phyloP scores from a whole-genome alignment of 2,329 filamentous ascomycete species.

The Trichoderma cornu-damae region DNA sequence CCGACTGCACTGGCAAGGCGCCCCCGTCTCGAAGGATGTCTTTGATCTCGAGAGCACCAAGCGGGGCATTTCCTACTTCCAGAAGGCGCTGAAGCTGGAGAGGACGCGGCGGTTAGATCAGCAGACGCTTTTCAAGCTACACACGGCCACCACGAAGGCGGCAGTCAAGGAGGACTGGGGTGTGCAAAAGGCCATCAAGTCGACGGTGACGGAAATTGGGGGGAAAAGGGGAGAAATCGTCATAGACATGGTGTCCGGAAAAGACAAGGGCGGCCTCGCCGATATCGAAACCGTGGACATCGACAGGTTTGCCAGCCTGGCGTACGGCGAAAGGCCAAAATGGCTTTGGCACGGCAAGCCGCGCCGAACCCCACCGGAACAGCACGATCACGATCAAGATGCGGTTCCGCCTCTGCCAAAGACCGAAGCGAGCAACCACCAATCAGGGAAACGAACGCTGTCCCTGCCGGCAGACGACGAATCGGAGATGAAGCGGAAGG shows the following conservation, averaged over 20 bases:
- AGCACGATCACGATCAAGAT: conserved; percentile 45
- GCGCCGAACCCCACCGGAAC: conserved; percentile 53
- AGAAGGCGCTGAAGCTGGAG: conserved; percentile 79
- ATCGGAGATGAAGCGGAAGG: conserved; percentile 39
- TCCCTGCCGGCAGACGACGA: conserved; percentile 51
- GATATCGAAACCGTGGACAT: conserved; percentile 91
- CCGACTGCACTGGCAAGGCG: conserved; percentile 76
- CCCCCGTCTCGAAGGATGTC: conserved; percentile 81
- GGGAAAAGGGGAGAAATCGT: conserved; percentile 93
- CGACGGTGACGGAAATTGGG: conserved; percentile 86
- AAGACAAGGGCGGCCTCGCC: conserved; percentile 82
- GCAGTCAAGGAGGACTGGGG: conserved; percentile 86
- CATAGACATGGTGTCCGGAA: conserved; percentile 84
- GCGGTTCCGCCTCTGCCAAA: conserved; percentile 47
- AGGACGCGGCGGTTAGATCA: conserved; percentile 75
- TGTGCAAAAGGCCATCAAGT: conserved; percentile 90
- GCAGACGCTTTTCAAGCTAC: conserved; percentile 74
- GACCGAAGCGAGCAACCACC: conserved; percentile 40
- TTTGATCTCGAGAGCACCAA: conserved; percentile 83
- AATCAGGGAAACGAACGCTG: conserved; percentile 46
- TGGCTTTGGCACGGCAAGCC: conserved; percentile 95
- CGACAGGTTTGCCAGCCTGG: conserved; percentile 72
- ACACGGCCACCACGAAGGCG: conserved; percentile 81
- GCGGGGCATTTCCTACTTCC: conserved; percentile 78
- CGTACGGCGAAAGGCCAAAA: conserved; percentile 76